phyloP scores from a whole-genome alignment of 495 filamentous ascomycete genomes.

The Xylaria telfairii region DNA sequence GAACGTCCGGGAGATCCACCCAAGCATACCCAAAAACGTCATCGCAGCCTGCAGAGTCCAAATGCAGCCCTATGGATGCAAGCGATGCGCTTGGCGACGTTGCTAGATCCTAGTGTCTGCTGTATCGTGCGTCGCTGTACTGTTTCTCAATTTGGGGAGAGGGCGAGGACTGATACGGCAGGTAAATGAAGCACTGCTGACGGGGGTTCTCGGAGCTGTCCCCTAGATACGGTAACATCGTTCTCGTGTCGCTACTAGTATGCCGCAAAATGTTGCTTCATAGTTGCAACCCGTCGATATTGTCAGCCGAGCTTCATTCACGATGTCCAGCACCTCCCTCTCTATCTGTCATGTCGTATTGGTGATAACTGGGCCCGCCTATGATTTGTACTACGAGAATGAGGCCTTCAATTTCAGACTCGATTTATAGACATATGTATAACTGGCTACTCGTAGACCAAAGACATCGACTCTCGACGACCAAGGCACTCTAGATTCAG shows the following conservation, averaged over 20 bases:
- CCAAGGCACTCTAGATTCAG: slow-evolving; percentile 3
- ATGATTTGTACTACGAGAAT: slow-evolving; percentile 7
- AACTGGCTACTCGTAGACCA: neutral
- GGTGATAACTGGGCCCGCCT: slow-evolving; percentile 2
- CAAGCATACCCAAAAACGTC: slow-evolving; percentile 16
- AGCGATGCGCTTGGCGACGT: slow-evolving; percentile 18
- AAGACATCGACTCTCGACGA: neutral
- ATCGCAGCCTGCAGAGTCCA: slow-evolving; percentile 22
- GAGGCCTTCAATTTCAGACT: neutral
- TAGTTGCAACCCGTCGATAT: slow-evolving; percentile 19
- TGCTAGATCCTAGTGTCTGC: neutral
- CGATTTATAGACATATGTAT: slow-evolving; percentile 9
- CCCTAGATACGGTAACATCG: slow-evolving; percentile 21
- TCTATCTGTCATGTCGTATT: slow-evolving; percentile 20
- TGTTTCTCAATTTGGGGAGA: slow-evolving; percentile 2
- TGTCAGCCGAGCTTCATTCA: slow-evolving; percentile 15
- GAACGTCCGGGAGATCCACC: slow-evolving; percentile 23
- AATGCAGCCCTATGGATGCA: slow-evolving; percentile 26
- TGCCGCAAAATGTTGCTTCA: slow-evolving; percentile 13
- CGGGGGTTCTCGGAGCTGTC: slow-evolving; percentile 23
- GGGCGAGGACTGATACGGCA: slow-evolving; percentile 11
- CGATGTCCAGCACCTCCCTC: neutral
- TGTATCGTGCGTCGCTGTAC: slow-evolving; percentile 3
- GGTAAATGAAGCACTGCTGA: slow-evolving; percentile 20
- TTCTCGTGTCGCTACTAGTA: slow-evolving; percentile 27